Evolutionary conservation across 306 rosid species (phyloP).

Genomic region (Cicer bijugum): DNA sequence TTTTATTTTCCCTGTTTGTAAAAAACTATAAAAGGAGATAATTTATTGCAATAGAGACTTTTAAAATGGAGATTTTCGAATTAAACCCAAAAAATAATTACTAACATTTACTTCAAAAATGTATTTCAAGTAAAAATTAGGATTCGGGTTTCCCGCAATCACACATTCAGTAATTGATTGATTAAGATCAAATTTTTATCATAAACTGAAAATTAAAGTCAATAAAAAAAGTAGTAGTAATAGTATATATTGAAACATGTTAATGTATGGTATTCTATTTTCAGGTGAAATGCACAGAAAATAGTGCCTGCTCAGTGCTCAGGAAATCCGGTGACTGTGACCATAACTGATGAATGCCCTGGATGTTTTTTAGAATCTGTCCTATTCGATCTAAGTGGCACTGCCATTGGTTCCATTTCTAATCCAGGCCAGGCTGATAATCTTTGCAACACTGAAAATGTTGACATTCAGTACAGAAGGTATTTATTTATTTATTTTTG

Average conservation of each 20-base stretch:
- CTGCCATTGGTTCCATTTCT: slow-evolving; percentile 78
- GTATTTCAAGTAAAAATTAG: too few species aligned
- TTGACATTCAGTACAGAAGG: slow-evolving; percentile 63
- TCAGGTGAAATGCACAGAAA: slow-evolving; percentile 63
- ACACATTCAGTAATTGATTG: too few species aligned
- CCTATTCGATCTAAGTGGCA: slow-evolving; percentile 75
- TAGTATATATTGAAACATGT: background rate
- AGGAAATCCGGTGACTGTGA: slow-evolving; percentile 51
- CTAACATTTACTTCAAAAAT: too few species aligned
- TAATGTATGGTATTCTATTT: background rate
- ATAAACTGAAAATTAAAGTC: too few species aligned
- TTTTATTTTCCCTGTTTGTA: too few species aligned
- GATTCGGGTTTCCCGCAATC: too few species aligned
- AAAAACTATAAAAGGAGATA: too few species aligned
- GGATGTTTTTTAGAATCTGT: slow-evolving; percentile 42
- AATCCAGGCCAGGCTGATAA: slow-evolving; percentile 36
- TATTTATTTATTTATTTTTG: background rate
- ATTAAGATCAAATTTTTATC: too few species aligned
- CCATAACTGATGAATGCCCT: slow-evolving; percentile 61
- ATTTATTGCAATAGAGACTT: too few species aligned
- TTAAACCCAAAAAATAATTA: too few species aligned
- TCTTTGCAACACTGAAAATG: slow-evolving; percentile 53
- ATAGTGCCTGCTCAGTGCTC: slow-evolving; percentile 62
- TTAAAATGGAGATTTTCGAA: too few species aligned
- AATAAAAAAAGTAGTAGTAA: too few species aligned